Evolutionary conservation across 768 basidiomycete species (phyloP).

Genomic region (Lactifluus hygrophoroides): DNA sequence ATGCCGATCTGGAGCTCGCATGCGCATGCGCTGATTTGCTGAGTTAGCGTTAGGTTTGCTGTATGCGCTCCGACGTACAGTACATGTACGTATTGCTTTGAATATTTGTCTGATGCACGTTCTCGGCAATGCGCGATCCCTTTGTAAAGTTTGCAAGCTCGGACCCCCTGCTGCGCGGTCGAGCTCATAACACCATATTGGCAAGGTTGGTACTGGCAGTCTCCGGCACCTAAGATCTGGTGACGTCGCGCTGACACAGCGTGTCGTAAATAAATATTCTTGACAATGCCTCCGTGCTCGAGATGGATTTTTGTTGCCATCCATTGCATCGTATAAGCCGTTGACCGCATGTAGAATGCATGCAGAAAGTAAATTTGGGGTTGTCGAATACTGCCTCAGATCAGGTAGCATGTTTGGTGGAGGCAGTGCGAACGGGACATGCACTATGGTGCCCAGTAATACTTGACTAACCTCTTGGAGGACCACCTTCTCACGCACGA

Average conservation of each 20-base stretch:
- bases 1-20: neutral
- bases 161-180: neutral
- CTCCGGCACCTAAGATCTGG: neutral
- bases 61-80: neutral
- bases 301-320: neutral
- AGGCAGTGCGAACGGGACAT: neutral
- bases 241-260: neutral
- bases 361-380: neutral
- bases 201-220: neutral
- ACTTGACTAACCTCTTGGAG: slow-evolving; percentile 1
- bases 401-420: neutral
- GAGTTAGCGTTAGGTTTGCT: too few species aligned
- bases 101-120: slow-evolving; percentile 16
- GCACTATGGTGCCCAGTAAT: neutral
- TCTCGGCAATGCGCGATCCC: slow-evolving; percentile 3
- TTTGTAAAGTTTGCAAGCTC: neutral
- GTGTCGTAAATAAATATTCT: neutral
- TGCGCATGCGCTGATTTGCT: neutral
- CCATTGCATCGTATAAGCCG: neutral
- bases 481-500: slow-evolving; percentile 1
- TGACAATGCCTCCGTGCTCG: neutral
- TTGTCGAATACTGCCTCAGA: neutral
- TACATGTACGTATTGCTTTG: neutral
- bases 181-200: neutral
- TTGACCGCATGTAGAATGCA: slow-evolving; percentile 11